Percentiles rank a stretch among this genome's conserved stretches.
phyloP scores from a whole-genome alignment of 805 yeast genomes.

The Yueomyces sp. region DNA sequence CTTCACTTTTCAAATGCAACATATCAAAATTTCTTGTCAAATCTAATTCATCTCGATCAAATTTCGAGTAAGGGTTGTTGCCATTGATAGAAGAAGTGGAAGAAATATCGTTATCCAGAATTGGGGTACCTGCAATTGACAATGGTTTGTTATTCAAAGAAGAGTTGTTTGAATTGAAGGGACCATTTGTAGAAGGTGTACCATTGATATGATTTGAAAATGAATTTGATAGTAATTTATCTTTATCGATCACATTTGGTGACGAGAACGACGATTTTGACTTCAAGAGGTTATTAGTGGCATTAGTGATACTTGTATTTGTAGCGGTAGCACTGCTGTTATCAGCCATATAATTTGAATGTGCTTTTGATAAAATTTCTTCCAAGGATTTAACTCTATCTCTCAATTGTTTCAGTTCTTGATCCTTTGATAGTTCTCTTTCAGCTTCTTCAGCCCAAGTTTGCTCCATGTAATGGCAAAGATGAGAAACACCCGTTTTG shows the following conservation, averaged over 20 bases:
- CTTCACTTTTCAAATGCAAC: slow-evolving; percentile 30
- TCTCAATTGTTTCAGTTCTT: slow-evolving; percentile 40
- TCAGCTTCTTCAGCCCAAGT: slow-evolving; percentile 42
- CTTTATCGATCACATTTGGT: not conserved
- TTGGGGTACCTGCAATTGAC: not conserved
- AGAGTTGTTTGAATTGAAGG: no score
- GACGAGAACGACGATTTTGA: not conserved
- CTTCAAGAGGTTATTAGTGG: no score
- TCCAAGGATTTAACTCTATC: slow-evolving; percentile 41
- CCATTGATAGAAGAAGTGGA: not conserved
- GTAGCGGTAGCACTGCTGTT: not conserved
- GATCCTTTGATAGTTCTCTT: slow-evolving; percentile 34
- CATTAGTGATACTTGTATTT: not conserved
- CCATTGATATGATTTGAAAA: no score
- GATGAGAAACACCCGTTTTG: slow-evolving; percentile 43
- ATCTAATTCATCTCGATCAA: slow-evolving; percentile 25
- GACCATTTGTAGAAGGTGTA: not conserved
- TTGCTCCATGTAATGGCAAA: slow-evolving; percentile 45
- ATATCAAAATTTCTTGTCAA: slow-evolving; percentile 32
- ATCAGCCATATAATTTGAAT: slow-evolving; percentile 1
- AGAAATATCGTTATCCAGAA: not conserved
- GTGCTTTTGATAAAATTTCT: slow-evolving; percentile 27
- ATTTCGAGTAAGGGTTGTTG: slow-evolving; percentile 4
- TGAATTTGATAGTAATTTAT: not conserved
- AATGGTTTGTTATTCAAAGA: no score